phyloP scores from a whole-genome alignment of 306 rosid species.

The Vachellia collinsii region DNA sequence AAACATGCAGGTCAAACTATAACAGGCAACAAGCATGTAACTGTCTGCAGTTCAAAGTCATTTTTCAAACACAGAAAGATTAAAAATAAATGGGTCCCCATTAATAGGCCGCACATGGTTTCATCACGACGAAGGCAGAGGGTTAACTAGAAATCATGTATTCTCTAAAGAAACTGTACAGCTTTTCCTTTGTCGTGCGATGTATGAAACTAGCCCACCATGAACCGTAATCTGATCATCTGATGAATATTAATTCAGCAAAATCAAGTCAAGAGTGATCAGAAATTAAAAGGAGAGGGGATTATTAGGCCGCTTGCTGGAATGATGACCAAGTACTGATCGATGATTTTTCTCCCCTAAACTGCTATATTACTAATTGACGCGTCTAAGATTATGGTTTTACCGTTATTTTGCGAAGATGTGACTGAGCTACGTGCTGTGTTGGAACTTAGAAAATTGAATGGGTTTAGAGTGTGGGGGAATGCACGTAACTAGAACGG shows the following conservation, averaged over 20 bases:
- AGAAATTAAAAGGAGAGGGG: neutral
- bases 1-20: neutral
- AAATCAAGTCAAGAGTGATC: neutral
- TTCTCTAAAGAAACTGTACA: too few species aligned
- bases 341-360: neutral
- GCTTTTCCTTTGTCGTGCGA: too few species aligned
- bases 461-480: neutral
- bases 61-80: neutral
- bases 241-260: neutral
- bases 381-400: too few species aligned
- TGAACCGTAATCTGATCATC: neutral
- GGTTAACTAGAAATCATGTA: too few species aligned
- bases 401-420: neutral
- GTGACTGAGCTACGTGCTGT: neutral
- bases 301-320: neutral
- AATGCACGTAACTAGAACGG: neutral
- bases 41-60: neutral
- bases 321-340: neutral
- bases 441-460: constrained; percentile 38
- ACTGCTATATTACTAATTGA: too few species aligned
- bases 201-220: neutral
- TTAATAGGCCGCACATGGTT: neutral
- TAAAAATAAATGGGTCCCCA: too few species aligned
- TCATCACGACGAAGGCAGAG: neutral
- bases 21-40: neutral